Evolutionary conservation across 176 grass and related monocot genomes (phyloP).

Genomic region (Hordeum vulgare): MorexV3_pseudomolecules_assembly NC_058521.1:543568984-543569483

Average conservation of each 20-base stretch:
- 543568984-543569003: too few relatives aligned
- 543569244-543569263: slow-evolving; percentile 4
- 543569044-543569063: too few relatives aligned
- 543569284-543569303: neutral
- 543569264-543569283: neutral
- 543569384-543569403: slow-evolving; percentile 20
- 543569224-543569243: neutral
- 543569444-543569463: slow-evolving; percentile 53
- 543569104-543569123: too few relatives aligned
- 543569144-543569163: too few relatives aligned
- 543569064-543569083: too few relatives aligned
- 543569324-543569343: slow-evolving; percentile 51
- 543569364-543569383: slow-evolving; percentile 40
- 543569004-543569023: too few relatives aligned
- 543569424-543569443: slow-evolving; percentile 31
- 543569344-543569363: slow-evolving; percentile 23
- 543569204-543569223: neutral
- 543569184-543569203: neutral
- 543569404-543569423: slow-evolving; percentile 26
- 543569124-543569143: too few relatives aligned
- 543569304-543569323: slow-evolving; percentile 9
- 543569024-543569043: too few relatives aligned
- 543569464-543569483: slow-evolving; percentile 29
- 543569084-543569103: too few relatives aligned
- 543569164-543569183: too few relatives aligned